Evolutionary conservation across 164 flowering plant genomes (phyloP).

Genomic region (Nymphaea colorata): DNA sequence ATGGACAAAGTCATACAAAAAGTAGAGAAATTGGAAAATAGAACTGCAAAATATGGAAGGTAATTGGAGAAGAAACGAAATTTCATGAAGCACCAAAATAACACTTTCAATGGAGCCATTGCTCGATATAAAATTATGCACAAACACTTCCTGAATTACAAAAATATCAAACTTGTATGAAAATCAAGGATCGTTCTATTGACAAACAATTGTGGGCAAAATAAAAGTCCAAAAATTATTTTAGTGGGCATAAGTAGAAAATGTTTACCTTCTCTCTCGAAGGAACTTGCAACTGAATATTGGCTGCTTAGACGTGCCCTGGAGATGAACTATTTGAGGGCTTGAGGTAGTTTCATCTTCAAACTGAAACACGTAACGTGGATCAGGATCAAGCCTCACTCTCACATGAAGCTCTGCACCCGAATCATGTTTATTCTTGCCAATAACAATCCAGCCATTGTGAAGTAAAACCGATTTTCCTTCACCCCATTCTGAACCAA

Average conservation of each 20-base stretch:
- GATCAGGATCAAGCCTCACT: conserved; percentile 88
- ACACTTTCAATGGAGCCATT: too few relatives aligned
- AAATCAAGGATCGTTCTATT: neutral
- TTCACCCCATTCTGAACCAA: conserved; percentile 80
- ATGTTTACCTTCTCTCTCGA: conserved; percentile 52
- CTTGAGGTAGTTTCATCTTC: conserved; percentile 61
- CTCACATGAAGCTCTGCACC: conserved; percentile 69
- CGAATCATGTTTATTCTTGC: conserved; percentile 45
- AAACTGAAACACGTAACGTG: conserved; percentile 91
- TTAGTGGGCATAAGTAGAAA: too few relatives aligned
- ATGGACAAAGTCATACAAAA: too few relatives aligned
- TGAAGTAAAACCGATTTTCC: conserved; percentile 63
- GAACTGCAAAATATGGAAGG: too few relatives aligned
- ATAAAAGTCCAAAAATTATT: too few relatives aligned
- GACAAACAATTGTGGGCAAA: neutral
- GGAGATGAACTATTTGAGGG: conserved; percentile 85
- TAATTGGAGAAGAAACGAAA: too few relatives aligned
- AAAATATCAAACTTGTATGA: neutral
- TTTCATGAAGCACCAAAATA: too few relatives aligned
- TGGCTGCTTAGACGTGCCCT: conserved; percentile 68
- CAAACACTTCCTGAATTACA: too few relatives aligned
- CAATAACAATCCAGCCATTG: conserved; percentile 75
- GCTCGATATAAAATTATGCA: too few relatives aligned
- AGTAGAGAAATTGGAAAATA: too few relatives aligned
- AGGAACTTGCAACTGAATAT: conserved; percentile 90